These are phyloP conservation scores for Lasiosphaeris hirsuta DNA, from an alignment of 495 filamentous ascomycete species.

Conservation along the genomic window DNA sequence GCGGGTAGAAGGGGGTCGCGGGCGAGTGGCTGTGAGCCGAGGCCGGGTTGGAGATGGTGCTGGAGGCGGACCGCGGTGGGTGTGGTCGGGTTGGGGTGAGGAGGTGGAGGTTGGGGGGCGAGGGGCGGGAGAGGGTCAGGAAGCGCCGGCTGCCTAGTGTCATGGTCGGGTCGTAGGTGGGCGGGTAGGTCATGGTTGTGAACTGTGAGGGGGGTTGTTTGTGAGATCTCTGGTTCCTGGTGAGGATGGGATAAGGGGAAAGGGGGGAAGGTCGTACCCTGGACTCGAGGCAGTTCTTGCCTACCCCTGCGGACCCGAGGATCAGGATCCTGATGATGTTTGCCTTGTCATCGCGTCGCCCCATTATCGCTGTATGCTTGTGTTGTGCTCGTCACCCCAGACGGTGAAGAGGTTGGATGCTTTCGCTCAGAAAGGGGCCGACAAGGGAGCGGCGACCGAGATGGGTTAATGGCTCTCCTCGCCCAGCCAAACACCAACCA, in stretches of 20 bases:
- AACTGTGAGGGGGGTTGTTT: conserved; percentile 19
- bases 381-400: neutral
- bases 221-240: too few species aligned
- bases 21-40: neutral
- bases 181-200: conserved; percentile 28
- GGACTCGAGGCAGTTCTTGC: conserved; percentile 28
- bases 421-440: neutral
- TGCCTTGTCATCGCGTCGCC: conserved; percentile 7
- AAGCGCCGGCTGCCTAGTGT: conserved; percentile 22
- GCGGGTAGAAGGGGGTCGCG: neutral
- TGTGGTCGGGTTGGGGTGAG: neutral
- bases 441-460: too few species aligned
- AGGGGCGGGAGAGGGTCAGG: conserved; percentile 14
- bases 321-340: conserved; percentile 24
- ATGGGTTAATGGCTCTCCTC: neutral
- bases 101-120: neutral
- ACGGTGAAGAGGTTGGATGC: neutral
- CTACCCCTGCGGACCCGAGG: conserved; percentile 24
- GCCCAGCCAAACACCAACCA: conserved; percentile 13
- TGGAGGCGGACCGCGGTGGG: conserved; percentile 13
- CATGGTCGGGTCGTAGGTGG: conserved; percentile 22
- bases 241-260: neutral
- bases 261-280: conserved; percentile 12
- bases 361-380: conserved; percentile 11
- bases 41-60: conserved; percentile 23